Evolutionary conservation across 1,139 yeast genomes (phyloP), one percentile per base, ranked within the genome.

Genomic region (Hanseniaspora uvarum): DNA sequence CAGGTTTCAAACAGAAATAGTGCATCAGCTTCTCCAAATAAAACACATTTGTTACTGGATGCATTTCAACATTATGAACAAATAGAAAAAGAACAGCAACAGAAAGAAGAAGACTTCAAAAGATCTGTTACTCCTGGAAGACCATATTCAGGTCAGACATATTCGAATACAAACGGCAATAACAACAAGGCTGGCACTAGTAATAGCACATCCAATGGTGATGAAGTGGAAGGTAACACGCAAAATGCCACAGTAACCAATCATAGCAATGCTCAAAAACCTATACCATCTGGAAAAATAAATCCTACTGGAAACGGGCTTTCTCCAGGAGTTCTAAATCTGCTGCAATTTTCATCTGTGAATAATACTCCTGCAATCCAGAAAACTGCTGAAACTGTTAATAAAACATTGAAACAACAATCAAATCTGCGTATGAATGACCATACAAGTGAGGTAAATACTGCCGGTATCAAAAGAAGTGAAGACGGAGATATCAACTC

Each of bases 281-380:
- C 24, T n/a, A n/a, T n/a, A n/a, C n/a, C n/a, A n/a, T n/a, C n/a
- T n/a, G n/a, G n/a, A n/a, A 33, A 30, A 46, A 23, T 37, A 43
- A n/a, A 36, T 11, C 16, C 12, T 16, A 19, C 30, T 38, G 54
- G 46, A 19, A 38, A 31, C n/a, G 81, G 76, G 61, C 73, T 78
- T 19, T 80, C 86, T 1, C 88, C 92, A 1, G 87, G 89, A 12
- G 76, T 82, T 56, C 82, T 89, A 88, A 83, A 81, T 63, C 78
- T 82, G 66, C 83, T 83, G 41, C 89, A 83, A 61, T 83, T 83
- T 63, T 79, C 86, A 56, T 83, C 89, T 0, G 66, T 63, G 3
- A 65, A 62, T 45, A 66, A 66, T 52, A 65, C 69, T 10, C 69
- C 69, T 4, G 67, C 65, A 11, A 49, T 60, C 12, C 54, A 38